phyloP scores from a whole-genome alignment of 2,329 filamentous ascomycete genomes.

The Exophiala lecanii-corni region DNA sequence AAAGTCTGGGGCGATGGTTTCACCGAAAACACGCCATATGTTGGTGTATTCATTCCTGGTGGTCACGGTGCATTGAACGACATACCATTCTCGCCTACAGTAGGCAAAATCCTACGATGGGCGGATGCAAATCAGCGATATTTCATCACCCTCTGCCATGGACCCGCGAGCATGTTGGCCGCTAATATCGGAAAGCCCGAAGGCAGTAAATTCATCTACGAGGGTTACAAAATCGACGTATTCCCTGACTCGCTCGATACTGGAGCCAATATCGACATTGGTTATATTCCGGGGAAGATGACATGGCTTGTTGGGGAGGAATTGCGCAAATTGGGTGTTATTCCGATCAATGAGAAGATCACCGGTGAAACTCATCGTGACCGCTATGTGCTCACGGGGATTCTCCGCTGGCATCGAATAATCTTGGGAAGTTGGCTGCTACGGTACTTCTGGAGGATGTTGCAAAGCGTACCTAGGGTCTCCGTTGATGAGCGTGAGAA shows the following conservation, averaged over 20 bases:
- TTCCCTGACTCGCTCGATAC: constrained; percentile 13
- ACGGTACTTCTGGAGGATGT: constrained; percentile 8
- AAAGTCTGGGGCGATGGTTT: constrained; percentile 12
- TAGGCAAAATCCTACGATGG: constrained; percentile 13
- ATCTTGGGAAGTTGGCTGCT: constrained; percentile 14
- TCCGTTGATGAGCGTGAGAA: no score
- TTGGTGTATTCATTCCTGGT: constrained; percentile 12
- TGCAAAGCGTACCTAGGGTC: constrained; percentile 1
- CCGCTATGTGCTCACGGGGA: constrained; percentile 13
- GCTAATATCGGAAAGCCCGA: constrained; percentile 13
- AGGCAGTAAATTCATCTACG: constrained; percentile 17
- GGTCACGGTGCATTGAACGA: constrained; percentile 13
- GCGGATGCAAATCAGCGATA: constrained; percentile 12
- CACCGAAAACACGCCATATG: constrained; percentile 13
- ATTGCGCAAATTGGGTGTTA: constrained; percentile 14
- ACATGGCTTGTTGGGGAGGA: constrained; percentile 12
- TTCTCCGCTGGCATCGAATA: constrained; percentile 14
- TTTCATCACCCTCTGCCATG: constrained; percentile 16
- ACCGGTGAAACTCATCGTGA: constrained; percentile 15
- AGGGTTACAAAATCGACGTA: constrained; percentile 14
- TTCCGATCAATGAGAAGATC: constrained; percentile 11
- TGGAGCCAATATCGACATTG: constrained; percentile 12
- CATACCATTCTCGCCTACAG: constrained; percentile 10
- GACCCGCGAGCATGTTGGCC: constrained; percentile 11
- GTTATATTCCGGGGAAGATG: constrained; percentile 18